phyloP scores from a whole-genome alignment of 108 stramenopile species.

The Nannochloropsis salina region DNA sequence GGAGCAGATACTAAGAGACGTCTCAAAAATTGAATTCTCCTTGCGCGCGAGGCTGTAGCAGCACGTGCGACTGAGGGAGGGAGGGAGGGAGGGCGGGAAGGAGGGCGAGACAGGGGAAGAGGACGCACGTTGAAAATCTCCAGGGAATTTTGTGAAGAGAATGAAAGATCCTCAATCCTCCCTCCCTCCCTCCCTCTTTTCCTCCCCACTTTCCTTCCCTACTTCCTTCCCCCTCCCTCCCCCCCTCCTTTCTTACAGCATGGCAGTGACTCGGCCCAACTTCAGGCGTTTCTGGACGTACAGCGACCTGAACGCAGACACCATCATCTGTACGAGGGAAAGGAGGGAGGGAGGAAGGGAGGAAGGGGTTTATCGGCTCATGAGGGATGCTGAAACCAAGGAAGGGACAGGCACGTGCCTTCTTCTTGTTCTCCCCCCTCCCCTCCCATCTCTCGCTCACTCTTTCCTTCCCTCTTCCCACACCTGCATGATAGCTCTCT shows the following conservation, averaged over 20 bases:
- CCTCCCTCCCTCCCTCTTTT: not conserved
- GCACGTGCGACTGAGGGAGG: not conserved
- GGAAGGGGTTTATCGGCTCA: not conserved
- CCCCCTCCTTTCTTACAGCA: not conserved
- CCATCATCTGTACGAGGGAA: not conserved
- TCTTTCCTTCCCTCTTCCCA: not conserved
- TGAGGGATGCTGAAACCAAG: too few species aligned
- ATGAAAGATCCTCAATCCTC: not conserved
- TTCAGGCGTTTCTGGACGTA: not conserved
- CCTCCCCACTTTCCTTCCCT: not conserved
- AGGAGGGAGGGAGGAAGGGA: not conserved
- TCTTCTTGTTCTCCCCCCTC: not conserved
- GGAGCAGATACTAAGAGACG: not conserved
- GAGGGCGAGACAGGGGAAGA: too few species aligned
- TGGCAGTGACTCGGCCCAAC: not conserved
- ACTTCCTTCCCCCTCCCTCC: not conserved
- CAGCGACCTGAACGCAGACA: not conserved
- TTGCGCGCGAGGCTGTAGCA: not conserved
- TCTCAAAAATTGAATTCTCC: not conserved
- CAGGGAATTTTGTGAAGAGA: too few species aligned
- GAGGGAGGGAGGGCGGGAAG: too few species aligned
- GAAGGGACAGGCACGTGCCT: too few species aligned
- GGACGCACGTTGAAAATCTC: too few species aligned
- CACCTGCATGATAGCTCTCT: not conserved
- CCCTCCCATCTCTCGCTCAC: not conserved